Evolutionary conservation across 805 yeast genomes (phyloP).

Genomic region (Cyberlindnera japonica): DNA sequence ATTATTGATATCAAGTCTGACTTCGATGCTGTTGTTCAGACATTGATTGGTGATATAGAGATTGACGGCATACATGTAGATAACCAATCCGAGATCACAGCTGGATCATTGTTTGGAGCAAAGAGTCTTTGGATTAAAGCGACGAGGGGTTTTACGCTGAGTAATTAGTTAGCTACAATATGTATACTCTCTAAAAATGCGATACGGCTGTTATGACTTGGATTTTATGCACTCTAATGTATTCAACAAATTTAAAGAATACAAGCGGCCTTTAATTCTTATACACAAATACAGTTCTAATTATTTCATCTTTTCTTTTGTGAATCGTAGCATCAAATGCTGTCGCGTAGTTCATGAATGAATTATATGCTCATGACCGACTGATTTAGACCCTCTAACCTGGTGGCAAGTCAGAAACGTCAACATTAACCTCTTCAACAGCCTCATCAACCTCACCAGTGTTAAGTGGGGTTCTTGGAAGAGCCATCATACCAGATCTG

Average conservation of each 20-base stretch:
- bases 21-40: slow-evolving; percentile 32
- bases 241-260: background rate
- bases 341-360: too few relatives aligned
- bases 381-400: slow-evolving; percentile 64
- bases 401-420: slow-evolving; percentile 89
- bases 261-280: too few relatives aligned
- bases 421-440: slow-evolving; percentile 70
- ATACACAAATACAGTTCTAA: too few relatives aligned
- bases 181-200: background rate
- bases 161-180: too few relatives aligned
- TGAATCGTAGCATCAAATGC: too few relatives aligned
- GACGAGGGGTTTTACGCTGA: background rate
- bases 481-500: slow-evolving; percentile 97
- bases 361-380: too few relatives aligned
- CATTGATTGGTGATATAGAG: slow-evolving; percentile 34
- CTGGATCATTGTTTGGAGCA: slow-evolving; percentile 5
- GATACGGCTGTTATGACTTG: background rate
- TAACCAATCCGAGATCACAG: slow-evolving; percentile 27
- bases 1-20: slow-evolving; percentile 33
- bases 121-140: background rate
- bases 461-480: slow-evolving; percentile 90
- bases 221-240: background rate
- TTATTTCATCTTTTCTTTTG: too few relatives aligned
- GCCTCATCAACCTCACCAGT: slow-evolving; percentile 45
- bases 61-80: slow-evolving; percentile 27